Percentiles rank a stretch among this genome's conserved stretches.
phyloP scores from a whole-genome alignment of 2,329 filamentous ascomycete genomes.

The Epichloe amarillans region DNA sequence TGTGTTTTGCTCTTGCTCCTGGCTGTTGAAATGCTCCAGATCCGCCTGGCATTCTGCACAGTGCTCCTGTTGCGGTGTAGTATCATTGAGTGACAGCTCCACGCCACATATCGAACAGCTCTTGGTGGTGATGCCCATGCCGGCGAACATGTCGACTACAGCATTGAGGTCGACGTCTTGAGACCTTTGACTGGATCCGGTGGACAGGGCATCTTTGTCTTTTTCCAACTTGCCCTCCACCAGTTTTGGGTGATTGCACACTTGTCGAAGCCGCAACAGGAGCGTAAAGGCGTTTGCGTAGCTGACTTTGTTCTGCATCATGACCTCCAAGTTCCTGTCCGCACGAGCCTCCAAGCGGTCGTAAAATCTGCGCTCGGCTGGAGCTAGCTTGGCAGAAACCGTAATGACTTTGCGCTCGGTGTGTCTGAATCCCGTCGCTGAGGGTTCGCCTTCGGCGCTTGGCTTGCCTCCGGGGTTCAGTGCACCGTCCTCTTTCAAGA shows the following conservation, averaged over 20 bases:
- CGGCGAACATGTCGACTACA: slow-evolving; percentile 75
- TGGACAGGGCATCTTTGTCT: slow-evolving; percentile 73
- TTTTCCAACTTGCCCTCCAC: slow-evolving; percentile 74
- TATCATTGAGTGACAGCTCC: slow-evolving; percentile 41
- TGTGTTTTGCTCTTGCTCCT: slow-evolving; percentile 26
- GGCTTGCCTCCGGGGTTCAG: slow-evolving; percentile 62
- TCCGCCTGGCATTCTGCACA: slow-evolving; percentile 69
- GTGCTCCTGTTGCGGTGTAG: slow-evolving; percentile 26
- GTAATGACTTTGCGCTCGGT: slow-evolving; percentile 81
- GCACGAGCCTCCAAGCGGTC: slow-evolving; percentile 70
- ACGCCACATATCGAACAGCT: slow-evolving; percentile 75
- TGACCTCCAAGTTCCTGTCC: slow-evolving; percentile 72
- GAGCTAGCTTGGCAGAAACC: slow-evolving; percentile 63
- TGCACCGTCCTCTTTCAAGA: slow-evolving; percentile 79
- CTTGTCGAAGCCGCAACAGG: slow-evolving; percentile 78
- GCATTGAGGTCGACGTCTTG: slow-evolving; percentile 59
- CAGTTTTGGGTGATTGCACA: slow-evolving; percentile 86
- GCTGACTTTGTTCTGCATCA: slow-evolving; percentile 75
- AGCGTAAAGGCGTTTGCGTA: slow-evolving; percentile 91
- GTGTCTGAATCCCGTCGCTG: slow-evolving; percentile 67
- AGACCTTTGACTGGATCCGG: slow-evolving; percentile 41
- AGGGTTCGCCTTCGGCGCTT: slow-evolving; percentile 33
- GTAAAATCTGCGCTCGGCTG: slow-evolving; percentile 76
- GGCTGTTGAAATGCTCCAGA: slow-evolving; percentile 47
- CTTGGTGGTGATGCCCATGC: slow-evolving; percentile 63